phyloP scores from a whole-genome alignment of 2,329 filamentous ascomycete genomes.

The Exophiala bonariae region DNA sequence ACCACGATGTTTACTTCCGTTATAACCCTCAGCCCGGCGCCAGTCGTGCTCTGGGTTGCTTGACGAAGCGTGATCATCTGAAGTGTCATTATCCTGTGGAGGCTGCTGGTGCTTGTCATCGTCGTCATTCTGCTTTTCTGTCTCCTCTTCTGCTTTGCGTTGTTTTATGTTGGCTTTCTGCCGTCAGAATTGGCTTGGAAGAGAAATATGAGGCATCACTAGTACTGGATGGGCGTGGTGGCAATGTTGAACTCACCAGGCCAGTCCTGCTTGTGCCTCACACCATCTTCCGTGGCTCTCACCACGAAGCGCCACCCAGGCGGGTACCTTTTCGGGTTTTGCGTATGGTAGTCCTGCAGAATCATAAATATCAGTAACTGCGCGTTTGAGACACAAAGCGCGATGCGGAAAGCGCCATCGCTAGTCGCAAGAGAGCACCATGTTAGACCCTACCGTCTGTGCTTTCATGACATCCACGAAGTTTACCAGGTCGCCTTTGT shows the following conservation, averaged over 20 bases:
- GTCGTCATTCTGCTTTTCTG: slow-evolving; percentile 21
- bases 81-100: slow-evolving; percentile 24
- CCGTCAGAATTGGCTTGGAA: too few species aligned
- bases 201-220: too few species aligned
- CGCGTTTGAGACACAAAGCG: too few species aligned
- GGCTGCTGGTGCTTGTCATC: slow-evolving; percentile 29
- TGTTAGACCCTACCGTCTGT: slow-evolving; percentile 31
- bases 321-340: slow-evolving; percentile 45
- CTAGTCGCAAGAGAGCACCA: too few species aligned
- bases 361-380: too few species aligned
- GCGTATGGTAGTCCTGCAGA: slow-evolving; percentile 49
- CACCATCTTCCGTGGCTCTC: slow-evolving; percentile 49
- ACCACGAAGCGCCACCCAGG: slow-evolving; percentile 53
- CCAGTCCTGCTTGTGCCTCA: slow-evolving; percentile 52
- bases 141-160: slow-evolving; percentile 32
- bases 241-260: slow-evolving; percentile 31
- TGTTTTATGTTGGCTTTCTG: slow-evolving; percentile 42
- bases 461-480: slow-evolving; percentile 31
- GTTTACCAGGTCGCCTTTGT: slow-evolving; percentile 30
- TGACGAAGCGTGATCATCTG: slow-evolving; percentile 27
- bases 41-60: slow-evolving; percentile 28
- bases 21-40: slow-evolving; percentile 32
- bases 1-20: slow-evolving; percentile 36
- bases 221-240: too few species aligned
- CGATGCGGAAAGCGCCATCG: too few species aligned